Conservation (phyloP, 306 rosid genomes). For the Prunus salicina region DNA sequence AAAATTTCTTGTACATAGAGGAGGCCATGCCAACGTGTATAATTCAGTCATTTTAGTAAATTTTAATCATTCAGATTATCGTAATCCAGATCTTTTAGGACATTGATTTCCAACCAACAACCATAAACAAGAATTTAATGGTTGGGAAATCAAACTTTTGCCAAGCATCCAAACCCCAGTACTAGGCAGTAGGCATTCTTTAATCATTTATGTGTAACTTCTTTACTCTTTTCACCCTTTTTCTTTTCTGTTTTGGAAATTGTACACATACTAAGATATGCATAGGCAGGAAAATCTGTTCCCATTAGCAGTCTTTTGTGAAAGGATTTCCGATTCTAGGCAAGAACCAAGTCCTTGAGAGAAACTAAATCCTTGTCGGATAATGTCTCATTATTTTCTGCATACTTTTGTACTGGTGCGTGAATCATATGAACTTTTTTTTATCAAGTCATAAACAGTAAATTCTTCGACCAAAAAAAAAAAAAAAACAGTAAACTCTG, state of each 20-base stretch:
- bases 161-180: neutral
- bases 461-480: neutral
- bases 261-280: neutral
- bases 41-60: neutral
- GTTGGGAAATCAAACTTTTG: constrained; percentile 2
- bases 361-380: too few species aligned
- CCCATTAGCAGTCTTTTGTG: neutral
- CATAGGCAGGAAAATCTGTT: neutral
- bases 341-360: too few species aligned
- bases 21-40: neutral
- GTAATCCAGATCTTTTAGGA: neutral
- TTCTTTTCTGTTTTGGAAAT: constrained; percentile 9
- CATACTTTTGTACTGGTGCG: neutral
- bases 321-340: too few species aligned
- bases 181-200: neutral
- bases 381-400: neutral
- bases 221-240: neutral
- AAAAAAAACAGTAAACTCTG: neutral
- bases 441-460: neutral
- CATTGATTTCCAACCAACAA: neutral
- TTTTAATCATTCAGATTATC: neutral
- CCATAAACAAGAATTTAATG: neutral
- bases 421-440: neutral
- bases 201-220: neutral
- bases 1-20: neutral